Percentiles rank a stretch among this genome's conserved stretches.
phyloP scores from a whole-genome alignment of 345 rosid species.

The Turritis glabra region DNA sequence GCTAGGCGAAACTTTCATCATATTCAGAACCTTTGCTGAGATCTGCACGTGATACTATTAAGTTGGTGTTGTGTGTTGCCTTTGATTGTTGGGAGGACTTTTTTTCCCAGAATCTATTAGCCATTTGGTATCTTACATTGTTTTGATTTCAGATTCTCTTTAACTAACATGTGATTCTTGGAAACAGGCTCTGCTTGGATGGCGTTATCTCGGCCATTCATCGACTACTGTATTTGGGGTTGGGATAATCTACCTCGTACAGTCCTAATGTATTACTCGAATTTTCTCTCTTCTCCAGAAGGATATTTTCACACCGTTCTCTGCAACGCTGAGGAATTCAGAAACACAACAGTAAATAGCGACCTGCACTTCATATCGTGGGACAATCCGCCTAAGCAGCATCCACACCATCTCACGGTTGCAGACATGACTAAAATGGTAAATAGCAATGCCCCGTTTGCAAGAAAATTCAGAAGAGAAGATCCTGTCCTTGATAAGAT shows the following conservation, averaged over 20 bases:
- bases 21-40: neutral
- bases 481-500: slow-evolving; percentile 84
- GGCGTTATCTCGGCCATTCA: slow-evolving; percentile 86
- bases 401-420: slow-evolving; percentile 74
- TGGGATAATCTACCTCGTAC: slow-evolving; percentile 97
- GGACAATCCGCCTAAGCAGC: slow-evolving; percentile 99
- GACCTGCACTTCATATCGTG: slow-evolving; percentile 94
- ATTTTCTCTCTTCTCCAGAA: slow-evolving; percentile 95
- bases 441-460: slow-evolving; percentile 86
- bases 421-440: slow-evolving; percentile 73
- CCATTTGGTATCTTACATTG: neutral
- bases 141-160: neutral
- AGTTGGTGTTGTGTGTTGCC: neutral
- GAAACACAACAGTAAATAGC: slow-evolving; percentile 87
- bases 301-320: slow-evolving; percentile 97
- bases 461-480: slow-evolving; percentile 68
- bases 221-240: slow-evolving; percentile 95
- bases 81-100: neutral
- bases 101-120: neutral
- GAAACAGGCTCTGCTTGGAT: slow-evolving; percentile 98
- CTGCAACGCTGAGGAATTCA: slow-evolving; percentile 82
- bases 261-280: slow-evolving; percentile 89
- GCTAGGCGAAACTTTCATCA: neutral
- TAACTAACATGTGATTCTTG: slow-evolving; percentile 9
- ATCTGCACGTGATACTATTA: neutral